Conservation (phyloP, 805 yeast genomes). For the Nadsonia fulvescens region DNA sequence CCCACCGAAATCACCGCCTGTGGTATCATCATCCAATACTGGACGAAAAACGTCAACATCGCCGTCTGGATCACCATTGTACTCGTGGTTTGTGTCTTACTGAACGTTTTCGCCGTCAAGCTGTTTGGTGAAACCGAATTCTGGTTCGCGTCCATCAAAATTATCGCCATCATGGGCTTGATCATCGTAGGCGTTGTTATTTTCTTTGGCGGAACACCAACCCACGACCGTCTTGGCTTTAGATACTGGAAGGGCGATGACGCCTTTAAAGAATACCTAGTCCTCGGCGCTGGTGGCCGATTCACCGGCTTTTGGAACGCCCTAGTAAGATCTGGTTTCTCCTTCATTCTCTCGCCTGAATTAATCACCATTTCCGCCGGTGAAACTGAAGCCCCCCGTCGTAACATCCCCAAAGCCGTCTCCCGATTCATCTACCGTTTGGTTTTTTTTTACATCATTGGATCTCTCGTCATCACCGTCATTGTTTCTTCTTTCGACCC, state of each 20-base stretch:
- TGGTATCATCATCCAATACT: constrained; percentile 25
- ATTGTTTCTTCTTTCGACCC: constrained; percentile 55
- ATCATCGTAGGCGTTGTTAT: constrained; percentile 38
- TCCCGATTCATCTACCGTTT: constrained; percentile 58
- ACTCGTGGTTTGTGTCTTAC: constrained; percentile 26
- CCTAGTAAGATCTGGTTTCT: constrained; percentile 48
- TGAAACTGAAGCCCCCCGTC: constrained; percentile 65
- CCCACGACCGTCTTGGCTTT: constrained; percentile 37
- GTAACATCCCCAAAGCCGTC: constrained; percentile 62
- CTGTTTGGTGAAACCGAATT: constrained; percentile 40
- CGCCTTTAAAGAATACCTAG: constrained; percentile 31
- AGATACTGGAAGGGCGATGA: constrained; percentile 29
- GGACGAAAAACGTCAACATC: constrained; percentile 31
- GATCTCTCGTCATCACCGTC: constrained; percentile 53
- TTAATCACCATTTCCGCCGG: constrained; percentile 76
- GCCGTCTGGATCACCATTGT: constrained; percentile 34
- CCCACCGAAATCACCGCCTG: constrained; percentile 30
- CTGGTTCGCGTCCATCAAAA: constrained; percentile 46
- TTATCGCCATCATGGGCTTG: constrained; percentile 43
- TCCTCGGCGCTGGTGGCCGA: constrained; percentile 38
- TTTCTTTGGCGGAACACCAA: constrained; percentile 35
- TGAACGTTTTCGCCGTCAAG: constrained; percentile 30
- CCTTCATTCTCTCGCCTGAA: constrained; percentile 65
- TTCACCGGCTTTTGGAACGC: constrained; percentile 49
- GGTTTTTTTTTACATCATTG: constrained; percentile 43